Evolutionary conservation across 108 stramenopile species (phyloP), one percentile per base, ranked within the genome.

Genomic region (Skeletonema marinoi): DNA sequence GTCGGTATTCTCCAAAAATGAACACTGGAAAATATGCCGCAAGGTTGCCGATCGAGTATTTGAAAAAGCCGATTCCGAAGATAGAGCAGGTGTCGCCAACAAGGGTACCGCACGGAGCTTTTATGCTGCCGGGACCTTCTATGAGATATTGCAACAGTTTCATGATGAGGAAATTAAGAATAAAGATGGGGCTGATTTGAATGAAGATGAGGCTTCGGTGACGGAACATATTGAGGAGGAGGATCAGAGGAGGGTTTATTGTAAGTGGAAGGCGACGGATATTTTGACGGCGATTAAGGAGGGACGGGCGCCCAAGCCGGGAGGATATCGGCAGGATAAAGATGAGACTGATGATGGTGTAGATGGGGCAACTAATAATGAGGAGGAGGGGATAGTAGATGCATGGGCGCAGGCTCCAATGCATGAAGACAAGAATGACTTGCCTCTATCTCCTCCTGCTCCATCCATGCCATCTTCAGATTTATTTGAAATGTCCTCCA

Each of bases 221-320:
- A 44, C 13, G 60, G 66, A 68, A 31, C 48, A 70, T 17, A 73
- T 39, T 16, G 56, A 68, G 32, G 94, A 95, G 70, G 80, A 89
- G 29, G 78, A 86, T 62, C 85, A 93, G 66, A 67, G 80, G 44
- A 73, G 81, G 31, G 29, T 89, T 11, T 98, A 97, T 80, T 85
- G 88, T 64, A 98, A 97, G 70, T 98, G 95, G 95, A 96, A 97
- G 68, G 94, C 96, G 10, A 91, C 96, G 1, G 96, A 98, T 33
- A 98, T 96, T 74, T 73, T 98, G 46, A 98, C 96, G 72, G 94
- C 95, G 4, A 85, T 98, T 25, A 97, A 96, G 56, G 94, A 96
- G 64, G 97, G 97, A 33, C 74, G 92, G 60, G 39, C 83, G 56
- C 88, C 89, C 6, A 83, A 86, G 16, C 91, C 96, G 8, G 96